phyloP scores from a whole-genome alignment of 2,329 filamentous ascomycete genomes.

The Aspergillus texensis region DNA sequence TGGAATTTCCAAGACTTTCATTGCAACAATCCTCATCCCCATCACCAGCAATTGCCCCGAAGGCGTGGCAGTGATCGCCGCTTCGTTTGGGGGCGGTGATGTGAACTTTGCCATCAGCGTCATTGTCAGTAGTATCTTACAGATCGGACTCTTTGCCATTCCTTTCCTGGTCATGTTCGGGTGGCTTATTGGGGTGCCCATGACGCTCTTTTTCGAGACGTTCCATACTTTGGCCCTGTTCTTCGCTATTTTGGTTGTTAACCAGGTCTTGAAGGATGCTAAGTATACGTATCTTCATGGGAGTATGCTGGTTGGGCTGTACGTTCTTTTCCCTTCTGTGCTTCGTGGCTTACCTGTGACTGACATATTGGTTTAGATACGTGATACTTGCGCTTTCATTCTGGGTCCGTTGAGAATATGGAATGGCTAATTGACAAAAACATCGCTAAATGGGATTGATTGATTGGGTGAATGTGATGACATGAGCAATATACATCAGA shows the following conservation, averaged over 20 bases:
- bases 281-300: conserved; percentile 77
- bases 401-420: conserved; percentile 11
- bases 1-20: conserved; percentile 71
- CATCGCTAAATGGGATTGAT: background rate
- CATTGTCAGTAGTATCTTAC: conserved; percentile 73
- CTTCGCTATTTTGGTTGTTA: conserved; percentile 69
- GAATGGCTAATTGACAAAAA: too few relatives aligned
- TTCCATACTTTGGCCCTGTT: conserved; percentile 73
- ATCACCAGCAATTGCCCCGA: conserved; percentile 75
- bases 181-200: conserved; percentile 68
- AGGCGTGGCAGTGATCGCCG: conserved; percentile 68
- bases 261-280: conserved; percentile 69
- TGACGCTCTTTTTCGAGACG: conserved; percentile 74
- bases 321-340: conserved; percentile 17
- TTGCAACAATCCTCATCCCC: conserved; percentile 71
- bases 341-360: background rate
- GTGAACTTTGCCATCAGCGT: conserved; percentile 66
- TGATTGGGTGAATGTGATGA: background rate
- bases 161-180: conserved; percentile 72
- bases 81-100: conserved; percentile 70
- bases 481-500: background rate
- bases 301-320: conserved; percentile 61
- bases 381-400: conserved; percentile 15
- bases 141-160: conserved; percentile 74
- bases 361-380: conserved; percentile 12